Conservation (phyloP, 2,329 filamentous ascomycete species). For the Aureobasidium mangrovei region DNA sequence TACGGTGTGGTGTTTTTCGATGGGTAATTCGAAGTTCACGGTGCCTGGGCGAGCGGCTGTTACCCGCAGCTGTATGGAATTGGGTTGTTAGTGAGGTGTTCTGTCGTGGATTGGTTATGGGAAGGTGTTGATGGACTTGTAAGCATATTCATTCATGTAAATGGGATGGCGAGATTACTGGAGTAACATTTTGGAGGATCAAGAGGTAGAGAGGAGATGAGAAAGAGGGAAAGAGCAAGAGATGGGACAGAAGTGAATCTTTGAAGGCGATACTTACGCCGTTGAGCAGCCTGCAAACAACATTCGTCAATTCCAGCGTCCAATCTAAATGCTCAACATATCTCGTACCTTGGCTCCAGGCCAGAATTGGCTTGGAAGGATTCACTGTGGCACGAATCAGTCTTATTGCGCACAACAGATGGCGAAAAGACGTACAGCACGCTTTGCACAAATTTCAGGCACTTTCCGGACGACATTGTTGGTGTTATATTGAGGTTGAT, state of each 20-base stretch:
- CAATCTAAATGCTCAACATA: background rate
- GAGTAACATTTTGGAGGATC: no score
- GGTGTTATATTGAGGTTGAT: background rate
- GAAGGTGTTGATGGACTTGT: no score
- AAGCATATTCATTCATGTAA: no score
- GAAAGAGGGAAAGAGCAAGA: no score
- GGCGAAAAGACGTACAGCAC: constrained; percentile 5
- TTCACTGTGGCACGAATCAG: constrained; percentile 44
- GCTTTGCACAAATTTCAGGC: constrained; percentile 11
- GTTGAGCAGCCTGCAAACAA: constrained; percentile 32
- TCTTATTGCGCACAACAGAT: background rate
- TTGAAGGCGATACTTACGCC: constrained; percentile 23
- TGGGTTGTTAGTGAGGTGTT: no score
- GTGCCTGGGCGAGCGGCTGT: constrained; percentile 55
- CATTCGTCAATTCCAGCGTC: background rate
- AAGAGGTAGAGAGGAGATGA: no score
- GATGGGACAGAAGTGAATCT: no score
- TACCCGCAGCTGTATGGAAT: constrained; percentile 51
- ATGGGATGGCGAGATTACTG: no score
- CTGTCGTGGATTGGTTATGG: no score
- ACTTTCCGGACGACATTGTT: constrained; percentile 9
- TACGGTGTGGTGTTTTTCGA: constrained; percentile 67
- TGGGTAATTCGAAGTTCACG: constrained; percentile 68
- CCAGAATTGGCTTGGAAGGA: constrained; percentile 81
- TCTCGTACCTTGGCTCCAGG: constrained; percentile 68